Percentiles rank a stretch among this genome's conserved stretches.
These are phyloP conservation scores for Tilletiaria anomala DNA, from an alignment of 1,284 basidiomycete species.

Conservation along the genomic window DNA sequence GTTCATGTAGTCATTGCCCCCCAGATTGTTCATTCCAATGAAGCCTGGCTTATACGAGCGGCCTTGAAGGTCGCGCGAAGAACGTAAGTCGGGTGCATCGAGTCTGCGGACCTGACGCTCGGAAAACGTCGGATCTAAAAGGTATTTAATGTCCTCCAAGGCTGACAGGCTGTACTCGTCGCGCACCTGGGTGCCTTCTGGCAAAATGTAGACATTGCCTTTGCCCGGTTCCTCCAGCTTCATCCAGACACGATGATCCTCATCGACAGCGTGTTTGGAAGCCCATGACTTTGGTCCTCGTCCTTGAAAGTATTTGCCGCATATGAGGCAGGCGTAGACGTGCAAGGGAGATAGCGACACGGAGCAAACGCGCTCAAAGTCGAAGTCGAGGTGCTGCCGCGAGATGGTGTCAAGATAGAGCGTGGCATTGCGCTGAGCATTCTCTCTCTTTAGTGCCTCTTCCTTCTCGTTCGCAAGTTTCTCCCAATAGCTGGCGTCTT, in stretches of 20 bases:
- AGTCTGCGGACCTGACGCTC: conserved; percentile 47
- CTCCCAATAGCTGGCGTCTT: too few species aligned
- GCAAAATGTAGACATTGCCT: conserved; percentile 94
- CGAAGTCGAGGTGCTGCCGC: conserved; percentile 65
- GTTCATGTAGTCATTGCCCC: conserved; percentile 91
- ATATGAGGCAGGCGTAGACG: conserved; percentile 92
- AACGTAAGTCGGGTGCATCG: conserved; percentile 42
- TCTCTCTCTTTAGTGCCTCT: too few species aligned
- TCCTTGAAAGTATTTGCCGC: conserved; percentile 97
- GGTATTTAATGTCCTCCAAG: conserved; percentile 64
- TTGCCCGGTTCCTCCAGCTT: conserved; percentile 72
- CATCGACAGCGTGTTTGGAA: conserved; percentile 90
- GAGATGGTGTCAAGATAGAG: conserved; percentile 17
- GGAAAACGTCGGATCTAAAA: conserved; percentile 68
- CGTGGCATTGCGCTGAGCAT: too few species aligned
- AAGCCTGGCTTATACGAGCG: conserved; percentile 81
- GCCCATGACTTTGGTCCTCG: conserved; percentile 83
- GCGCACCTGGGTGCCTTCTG: conserved; percentile 78
- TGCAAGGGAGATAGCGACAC: conserved; percentile 93
- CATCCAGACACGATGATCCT: conserved; percentile 96
- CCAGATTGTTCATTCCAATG: conserved; percentile 94
- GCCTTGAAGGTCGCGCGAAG: conserved; percentile 52
- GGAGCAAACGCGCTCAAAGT: conserved; percentile 97
- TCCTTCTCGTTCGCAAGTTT: too few species aligned
- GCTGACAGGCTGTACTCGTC: conserved; percentile 76